phyloP scores from a whole-genome alignment of 768 basidiomycete genomes.

The Pluteus cervinus region DNA sequence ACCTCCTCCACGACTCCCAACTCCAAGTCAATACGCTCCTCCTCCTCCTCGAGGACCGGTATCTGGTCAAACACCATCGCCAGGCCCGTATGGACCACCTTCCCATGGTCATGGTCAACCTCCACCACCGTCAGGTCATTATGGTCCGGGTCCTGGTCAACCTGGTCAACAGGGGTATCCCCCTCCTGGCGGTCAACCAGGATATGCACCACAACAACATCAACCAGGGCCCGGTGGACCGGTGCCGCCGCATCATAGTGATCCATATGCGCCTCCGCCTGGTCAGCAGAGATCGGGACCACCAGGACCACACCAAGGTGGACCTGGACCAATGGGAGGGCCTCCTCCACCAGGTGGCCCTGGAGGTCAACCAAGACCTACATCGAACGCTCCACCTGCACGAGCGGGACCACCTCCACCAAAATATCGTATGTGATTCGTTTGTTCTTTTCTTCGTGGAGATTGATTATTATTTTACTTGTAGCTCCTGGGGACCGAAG shows the following conservation, averaged over 20 bases:
- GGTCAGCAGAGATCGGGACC: conserved; percentile 17
- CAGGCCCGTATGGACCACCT: conserved; percentile 33
- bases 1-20: conserved; percentile 32
- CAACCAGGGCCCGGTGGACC: too few relatives aligned
- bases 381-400: conserved; percentile 15
- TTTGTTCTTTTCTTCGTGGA: not conserved
- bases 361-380: conserved; percentile 24
- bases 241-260: too few relatives aligned
- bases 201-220: too few relatives aligned
- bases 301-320: conserved; percentile 15
- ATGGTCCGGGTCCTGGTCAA: conserved; percentile 12
- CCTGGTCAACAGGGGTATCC: not conserved
- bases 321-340: conserved; percentile 16
- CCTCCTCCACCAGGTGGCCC: conserved; percentile 26
- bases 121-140: conserved; percentile 22
- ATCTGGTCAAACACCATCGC: conserved; percentile 15
- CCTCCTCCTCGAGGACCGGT: too few relatives aligned
- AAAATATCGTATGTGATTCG: conserved; percentile 25
- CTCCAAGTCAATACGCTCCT: conserved; percentile 44
- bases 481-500: conserved; percentile 84
- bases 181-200: too few relatives aligned
- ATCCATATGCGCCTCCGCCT: conserved; percentile 21
- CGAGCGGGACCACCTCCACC: conserved; percentile 13
- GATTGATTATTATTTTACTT: conserved; percentile 9
- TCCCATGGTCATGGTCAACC: not conserved